These are phyloP conservation scores for Neoascochyta sp. DNA, from an alignment of 2,329 filamentous ascomycete genomes.

Conservation along the genomic window DNA sequence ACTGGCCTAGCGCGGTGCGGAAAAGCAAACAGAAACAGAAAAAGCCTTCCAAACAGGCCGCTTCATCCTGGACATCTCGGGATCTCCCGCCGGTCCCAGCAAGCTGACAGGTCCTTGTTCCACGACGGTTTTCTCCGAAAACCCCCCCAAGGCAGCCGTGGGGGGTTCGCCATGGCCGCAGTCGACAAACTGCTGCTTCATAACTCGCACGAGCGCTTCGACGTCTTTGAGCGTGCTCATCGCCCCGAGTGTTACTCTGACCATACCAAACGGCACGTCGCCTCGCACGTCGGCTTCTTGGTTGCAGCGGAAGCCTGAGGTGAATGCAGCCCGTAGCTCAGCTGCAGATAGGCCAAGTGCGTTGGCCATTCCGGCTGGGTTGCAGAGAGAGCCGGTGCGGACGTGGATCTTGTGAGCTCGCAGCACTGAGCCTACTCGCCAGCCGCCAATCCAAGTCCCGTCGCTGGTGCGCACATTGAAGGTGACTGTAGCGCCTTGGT, in stretches of 20 bases:
- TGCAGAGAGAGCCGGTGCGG: constrained; percentile 57
- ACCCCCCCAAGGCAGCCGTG: no score
- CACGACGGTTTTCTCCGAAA: no score
- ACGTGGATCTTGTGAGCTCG: constrained; percentile 57
- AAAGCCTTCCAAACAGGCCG: no score
- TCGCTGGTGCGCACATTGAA: constrained; percentile 58
- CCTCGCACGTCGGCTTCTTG: constrained; percentile 53
- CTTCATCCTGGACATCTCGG: no score
- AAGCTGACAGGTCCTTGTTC: no score
- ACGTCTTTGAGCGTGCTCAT: constrained; percentile 59
- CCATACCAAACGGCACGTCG: constrained; percentile 55
- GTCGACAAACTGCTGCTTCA: constrained; percentile 5
- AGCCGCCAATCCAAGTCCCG: constrained; percentile 55
- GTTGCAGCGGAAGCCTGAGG: constrained; percentile 56
- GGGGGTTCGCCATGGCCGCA: constrained; percentile 1
- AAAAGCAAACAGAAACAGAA: no score
- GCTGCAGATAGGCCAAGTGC: constrained; percentile 50
- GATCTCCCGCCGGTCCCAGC: no score
- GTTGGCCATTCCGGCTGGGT: constrained; percentile 50
- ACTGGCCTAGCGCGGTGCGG: no score
- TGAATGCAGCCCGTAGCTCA: constrained; percentile 55
- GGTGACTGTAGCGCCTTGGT: constrained; percentile 60
- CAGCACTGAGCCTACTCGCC: constrained; percentile 57
- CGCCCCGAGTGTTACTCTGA: constrained; percentile 59
- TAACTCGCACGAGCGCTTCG: constrained; percentile 22